Conservation (phyloP, 2,329 filamentous ascomycete genomes). For the Chrysoporthe austroafricana region DNA sequence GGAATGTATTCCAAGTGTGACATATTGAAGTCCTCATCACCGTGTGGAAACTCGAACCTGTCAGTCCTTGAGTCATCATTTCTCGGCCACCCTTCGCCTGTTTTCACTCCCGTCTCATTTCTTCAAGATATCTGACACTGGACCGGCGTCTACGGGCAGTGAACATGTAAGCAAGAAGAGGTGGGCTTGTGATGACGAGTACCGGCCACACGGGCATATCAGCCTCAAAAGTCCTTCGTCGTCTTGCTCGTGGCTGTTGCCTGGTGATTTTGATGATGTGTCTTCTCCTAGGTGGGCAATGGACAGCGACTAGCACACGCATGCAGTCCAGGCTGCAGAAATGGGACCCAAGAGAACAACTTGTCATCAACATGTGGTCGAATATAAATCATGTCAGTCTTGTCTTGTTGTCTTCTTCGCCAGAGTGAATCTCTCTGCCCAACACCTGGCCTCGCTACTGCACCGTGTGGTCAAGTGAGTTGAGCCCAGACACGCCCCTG, state of each 20-base stretch:
- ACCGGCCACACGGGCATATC: neutral
- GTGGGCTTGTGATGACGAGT: neutral
- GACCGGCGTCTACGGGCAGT: too few relatives aligned
- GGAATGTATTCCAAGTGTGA: too few relatives aligned
- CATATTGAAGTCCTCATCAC: too few relatives aligned
- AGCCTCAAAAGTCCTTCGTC: neutral
- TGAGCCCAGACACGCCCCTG: neutral
- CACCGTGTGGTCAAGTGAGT: neutral
- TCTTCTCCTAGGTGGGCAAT: neutral
- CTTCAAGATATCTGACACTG: neutral
- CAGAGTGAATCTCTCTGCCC: neutral
- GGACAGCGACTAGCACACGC: neutral
- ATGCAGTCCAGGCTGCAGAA: neutral
- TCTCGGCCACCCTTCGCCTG: neutral
- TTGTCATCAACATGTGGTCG: slow-evolving; percentile 1
- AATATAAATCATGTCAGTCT: neutral
- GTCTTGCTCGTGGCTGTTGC: neutral
- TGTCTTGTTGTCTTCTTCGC: neutral
- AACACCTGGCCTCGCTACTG: neutral
- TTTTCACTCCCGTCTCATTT: neutral
- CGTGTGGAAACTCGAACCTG: too few relatives aligned
- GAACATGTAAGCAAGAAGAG: too few relatives aligned
- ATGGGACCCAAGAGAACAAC: neutral
- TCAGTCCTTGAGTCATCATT: neutral
- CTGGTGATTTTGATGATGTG: neutral